Base-by-base conservation (phyloP, 495 filamentous ascomycete species). In the Hypoxylon rickii region DNA sequence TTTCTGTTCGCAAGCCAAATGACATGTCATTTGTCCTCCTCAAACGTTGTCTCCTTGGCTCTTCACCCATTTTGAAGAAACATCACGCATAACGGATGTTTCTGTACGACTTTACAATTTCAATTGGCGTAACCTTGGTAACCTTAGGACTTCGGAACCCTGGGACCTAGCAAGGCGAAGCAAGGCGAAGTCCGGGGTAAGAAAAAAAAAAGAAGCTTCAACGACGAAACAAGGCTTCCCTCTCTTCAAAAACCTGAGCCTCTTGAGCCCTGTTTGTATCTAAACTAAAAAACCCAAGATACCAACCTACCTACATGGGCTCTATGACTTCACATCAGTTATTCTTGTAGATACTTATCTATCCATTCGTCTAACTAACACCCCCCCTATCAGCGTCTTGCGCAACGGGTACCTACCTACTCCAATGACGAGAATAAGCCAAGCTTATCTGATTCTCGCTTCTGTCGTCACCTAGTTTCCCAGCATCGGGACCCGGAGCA, bases 381-480 rank as follows among this genome's bases (percentile, higher is more conserved):
- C 32, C 34, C 22, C 41, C 22, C 21, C 56, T 49, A 52, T 57
- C 54, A 52, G 29, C 32, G 29, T 39, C 51, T 34, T 50, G 39
- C 44, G 49, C 53, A 52, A 54, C 49, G 29, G 40, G 40, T 41
- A 38, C 24, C 12, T 34, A 49, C 57, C 55, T 66, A 52, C 57
- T 58, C 66, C 62, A 75, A 79, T 78, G 77, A 78, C 77, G 77
- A 73, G 70, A 70, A 75, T 76, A 77, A 75, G 67, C 72, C 69
- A 70, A 63, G 64, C 75, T 77, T 76, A 79, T 79, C 76, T 79
- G 41, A 73, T 76, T 58, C 72, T 79, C 44, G 77, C 62, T 56
- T 76, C 77, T 42, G 70, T 78, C 65, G 63, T 78, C 64, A 79
- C 77, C 60, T 79, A 77, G 66, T 55, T 29, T 49, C 48, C 44